Percentiles rank a stretch among this genome's conserved stretches.
phyloP scores from a whole-genome alignment of 352 stramenopile genomes.

The Thraustotheca clavata region DNA sequence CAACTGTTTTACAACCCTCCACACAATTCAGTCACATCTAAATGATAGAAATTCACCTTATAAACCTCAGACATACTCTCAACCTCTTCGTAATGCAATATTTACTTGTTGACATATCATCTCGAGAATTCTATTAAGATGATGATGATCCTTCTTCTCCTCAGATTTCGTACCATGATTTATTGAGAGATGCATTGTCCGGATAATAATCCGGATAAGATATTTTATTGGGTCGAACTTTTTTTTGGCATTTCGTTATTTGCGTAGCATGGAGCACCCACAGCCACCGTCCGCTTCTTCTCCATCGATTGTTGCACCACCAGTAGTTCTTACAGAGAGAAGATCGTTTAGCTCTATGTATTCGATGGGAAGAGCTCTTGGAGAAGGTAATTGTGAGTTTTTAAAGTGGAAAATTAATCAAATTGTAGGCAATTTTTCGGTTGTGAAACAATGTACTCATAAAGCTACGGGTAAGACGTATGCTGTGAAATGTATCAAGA shows the following conservation, averaged over 20 bases:
- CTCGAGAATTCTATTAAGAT: no score
- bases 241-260: background rate
- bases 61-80: no score
- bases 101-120: no score
- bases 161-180: no score
- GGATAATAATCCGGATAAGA: background rate
- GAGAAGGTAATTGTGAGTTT: conserved; percentile 12
- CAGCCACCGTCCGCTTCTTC: background rate
- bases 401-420: no score
- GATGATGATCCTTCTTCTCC: no score
- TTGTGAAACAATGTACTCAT: conserved; percentile 66
- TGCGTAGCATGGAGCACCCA: background rate
- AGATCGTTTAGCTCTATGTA: conserved; percentile 7
- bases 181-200: no score
- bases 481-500: conserved; percentile 83
- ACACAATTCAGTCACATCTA: no score
- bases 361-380: conserved; percentile 4
- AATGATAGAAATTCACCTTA: no score
- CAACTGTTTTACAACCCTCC: no score
- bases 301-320: background rate
- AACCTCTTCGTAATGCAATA: no score
- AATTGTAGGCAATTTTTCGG: conserved; percentile 67
- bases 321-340: background rate
- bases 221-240: background rate
- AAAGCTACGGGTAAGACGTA: conserved; percentile 43